These are phyloP conservation scores for Rhizopogon parksii DNA, from an alignment of 1,284 basidiomycete genomes.

Conservation along the genomic window DNA sequence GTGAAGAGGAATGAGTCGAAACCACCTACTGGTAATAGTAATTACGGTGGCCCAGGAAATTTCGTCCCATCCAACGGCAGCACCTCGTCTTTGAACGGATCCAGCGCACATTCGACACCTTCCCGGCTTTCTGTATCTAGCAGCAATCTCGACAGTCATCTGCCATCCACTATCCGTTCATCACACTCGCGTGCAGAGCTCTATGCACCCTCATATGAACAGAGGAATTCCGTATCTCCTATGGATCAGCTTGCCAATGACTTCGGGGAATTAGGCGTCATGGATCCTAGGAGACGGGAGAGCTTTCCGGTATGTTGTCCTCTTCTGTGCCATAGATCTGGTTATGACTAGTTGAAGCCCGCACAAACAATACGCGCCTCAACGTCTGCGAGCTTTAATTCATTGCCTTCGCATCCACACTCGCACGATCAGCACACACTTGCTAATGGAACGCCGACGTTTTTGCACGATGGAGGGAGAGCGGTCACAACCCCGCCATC, in stretches of 20 bases:
- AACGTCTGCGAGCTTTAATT: slow-evolving; percentile 34
- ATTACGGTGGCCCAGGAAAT: slow-evolving; percentile 71
- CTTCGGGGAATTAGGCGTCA: slow-evolving; percentile 60
- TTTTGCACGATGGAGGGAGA: slow-evolving; percentile 31
- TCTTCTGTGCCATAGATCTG: background rate
- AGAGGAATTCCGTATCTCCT: slow-evolving; percentile 26
- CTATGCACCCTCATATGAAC: slow-evolving; percentile 69
- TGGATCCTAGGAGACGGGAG: slow-evolving; percentile 45
- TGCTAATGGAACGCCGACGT: slow-evolving; percentile 17
- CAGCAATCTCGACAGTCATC: slow-evolving; percentile 34
- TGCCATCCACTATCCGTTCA: slow-evolving; percentile 51
- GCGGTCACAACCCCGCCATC: slow-evolving; percentile 33
- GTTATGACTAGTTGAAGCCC: slow-evolving; percentile 20
- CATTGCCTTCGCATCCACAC: slow-evolving; percentile 17
- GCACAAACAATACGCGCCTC: slow-evolving; percentile 36
- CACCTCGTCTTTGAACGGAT: slow-evolving; percentile 22
- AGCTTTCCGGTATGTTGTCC: slow-evolving; percentile 54
- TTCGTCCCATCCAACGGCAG: slow-evolving; percentile 54
- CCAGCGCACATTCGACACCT: slow-evolving; percentile 20
- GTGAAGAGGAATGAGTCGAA: slow-evolving; percentile 57
- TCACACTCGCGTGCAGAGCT: slow-evolving; percentile 60
- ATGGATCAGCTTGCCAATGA: slow-evolving; percentile 52
- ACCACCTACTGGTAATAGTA: slow-evolving; percentile 43
- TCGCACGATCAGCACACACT: slow-evolving; percentile 25
- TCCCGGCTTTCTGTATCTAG: slow-evolving; percentile 34